Evolutionary conservation across 495 filamentous ascomycete genomes (phyloP).

Genomic region (Aspergillus coremiiformis): DNA sequence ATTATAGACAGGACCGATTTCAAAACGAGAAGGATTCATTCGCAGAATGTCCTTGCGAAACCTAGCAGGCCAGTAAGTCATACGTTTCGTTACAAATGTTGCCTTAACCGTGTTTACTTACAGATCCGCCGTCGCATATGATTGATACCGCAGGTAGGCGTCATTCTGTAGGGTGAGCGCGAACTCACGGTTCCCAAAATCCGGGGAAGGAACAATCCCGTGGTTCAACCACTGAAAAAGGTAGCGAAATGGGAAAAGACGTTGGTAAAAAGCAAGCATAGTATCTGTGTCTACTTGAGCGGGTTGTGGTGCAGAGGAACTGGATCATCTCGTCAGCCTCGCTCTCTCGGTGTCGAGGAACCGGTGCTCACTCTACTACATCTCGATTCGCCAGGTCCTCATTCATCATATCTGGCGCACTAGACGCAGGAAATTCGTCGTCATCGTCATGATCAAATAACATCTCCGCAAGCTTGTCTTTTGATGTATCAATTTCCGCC

Average conservation of each 20-base stretch:
- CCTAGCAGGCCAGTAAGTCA: slow-evolving; percentile 30
- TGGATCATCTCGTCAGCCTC: slow-evolving; percentile 10
- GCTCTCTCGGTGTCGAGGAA: background rate
- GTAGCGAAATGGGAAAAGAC: slow-evolving; percentile 89
- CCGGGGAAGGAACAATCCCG: slow-evolving; percentile 70
- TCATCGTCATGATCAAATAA: slow-evolving; percentile 74
- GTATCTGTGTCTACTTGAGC: slow-evolving; percentile 64
- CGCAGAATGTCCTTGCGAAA: slow-evolving; percentile 85
- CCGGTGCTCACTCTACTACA: slow-evolving; percentile 33
- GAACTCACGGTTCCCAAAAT: slow-evolving; percentile 92
- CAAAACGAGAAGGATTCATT: slow-evolving; percentile 86
- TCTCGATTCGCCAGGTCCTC: slow-evolving; percentile 35
- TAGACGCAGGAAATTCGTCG: slow-evolving; percentile 63
- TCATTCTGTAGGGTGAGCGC: slow-evolving; percentile 86
- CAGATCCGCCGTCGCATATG: slow-evolving; percentile 79
- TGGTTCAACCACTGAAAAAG: slow-evolving; percentile 99
- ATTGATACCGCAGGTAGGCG: slow-evolving; percentile 85
- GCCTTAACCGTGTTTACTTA: slow-evolving; percentile 34
- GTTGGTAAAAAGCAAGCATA: slow-evolving; percentile 88
- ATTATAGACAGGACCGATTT: slow-evolving; percentile 92
- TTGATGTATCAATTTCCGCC: slow-evolving; percentile 23
- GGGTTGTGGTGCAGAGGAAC: slow-evolving; percentile 20
- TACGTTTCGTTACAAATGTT: background rate
- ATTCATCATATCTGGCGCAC: slow-evolving; percentile 38
- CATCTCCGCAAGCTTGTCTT: slow-evolving; percentile 71